Evolutionary conservation across 2,329 filamentous ascomycete species (phyloP), one percentile per base, ranked within the genome.

Genomic region (Paracoccidioides lutzii): DNA sequence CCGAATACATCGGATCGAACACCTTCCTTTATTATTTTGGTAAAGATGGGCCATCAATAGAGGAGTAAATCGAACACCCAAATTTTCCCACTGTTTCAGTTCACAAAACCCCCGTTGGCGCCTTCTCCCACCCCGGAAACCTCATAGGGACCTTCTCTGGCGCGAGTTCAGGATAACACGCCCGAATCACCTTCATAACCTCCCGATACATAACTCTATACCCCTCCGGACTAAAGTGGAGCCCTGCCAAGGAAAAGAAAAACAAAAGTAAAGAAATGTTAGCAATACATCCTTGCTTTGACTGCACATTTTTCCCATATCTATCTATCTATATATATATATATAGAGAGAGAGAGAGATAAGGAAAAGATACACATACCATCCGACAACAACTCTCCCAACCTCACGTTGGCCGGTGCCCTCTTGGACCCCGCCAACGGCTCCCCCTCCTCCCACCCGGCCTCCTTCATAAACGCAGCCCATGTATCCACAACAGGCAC

Each of bases 401-500:
- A 66, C 7, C 69, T 73, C 54, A 82, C 77, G 65, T 83, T 85
- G 51, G 77, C 62, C 67, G 81, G 66, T 70, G 80, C 71, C 71
- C 81, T 67, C 67, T 78, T 67, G 70, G 81, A 74, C 69, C 90
- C 78, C 12, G 74, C 69, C 33, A 84, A 64, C 4, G 74, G 70
- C 42, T 76, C 71, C 5, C 74, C 76, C 61, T 71, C 70, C 14
- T 74, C 67, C 72, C 79, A 83, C 1, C 77, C 77, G 2, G 76
- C 74, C 48, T 80, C 76, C 55, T 81, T 76, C 83, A 95, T 88
- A 63, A 96, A 78, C 0, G 81, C 82, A 58, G 81, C 79, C 82
- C 88, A 94, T 1, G 97, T 77, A 69, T 97, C 88, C 28, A 95
- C 73, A 1, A 91, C 78, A 0, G 81, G 76, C 3, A 91, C 63